Evolutionary conservation across 169 alveolate genomes (phyloP).

Genomic region (Plasmodium reichenowi): DNA sequence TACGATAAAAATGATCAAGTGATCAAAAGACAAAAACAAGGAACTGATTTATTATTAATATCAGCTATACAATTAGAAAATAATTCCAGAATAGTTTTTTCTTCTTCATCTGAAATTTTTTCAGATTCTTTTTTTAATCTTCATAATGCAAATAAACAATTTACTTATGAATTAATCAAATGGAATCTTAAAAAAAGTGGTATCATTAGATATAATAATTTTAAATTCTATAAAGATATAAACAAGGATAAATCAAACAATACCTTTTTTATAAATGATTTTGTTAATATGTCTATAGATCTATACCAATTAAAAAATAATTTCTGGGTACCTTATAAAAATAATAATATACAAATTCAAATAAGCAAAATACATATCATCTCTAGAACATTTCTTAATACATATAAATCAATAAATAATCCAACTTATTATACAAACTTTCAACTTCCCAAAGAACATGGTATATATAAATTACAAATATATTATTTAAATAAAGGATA

Average conservation of each 20-base stretch:
- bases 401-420: slow-evolving; percentile 1
- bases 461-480: slow-evolving; percentile 69
- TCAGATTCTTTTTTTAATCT: slow-evolving; percentile 41
- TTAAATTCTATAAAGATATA: slow-evolving; percentile 21
- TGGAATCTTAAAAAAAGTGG: slow-evolving; percentile 75
- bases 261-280: slow-evolving; percentile 39
- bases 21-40: slow-evolving; percentile 34
- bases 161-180: slow-evolving; percentile 24
- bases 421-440: slow-evolving; percentile 54
- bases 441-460: slow-evolving; percentile 51
- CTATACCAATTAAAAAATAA: slow-evolving; percentile 43
- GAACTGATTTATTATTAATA: slow-evolving; percentile 49
- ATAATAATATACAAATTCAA: slow-evolving; percentile 50
- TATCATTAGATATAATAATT: slow-evolving; percentile 66
- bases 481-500: slow-evolving; percentile 65
- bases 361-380: slow-evolving; percentile 25
- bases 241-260: neutral
- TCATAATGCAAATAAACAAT: slow-evolving; percentile 32
- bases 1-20: slow-evolving; percentile 22
- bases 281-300: slow-evolving; percentile 42
- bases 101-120: slow-evolving; percentile 65
- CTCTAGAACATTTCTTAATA: slow-evolving; percentile 33
- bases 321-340: slow-evolving; percentile 68
- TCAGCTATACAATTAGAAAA: slow-evolving; percentile 71
- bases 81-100: slow-evolving; percentile 52